A percentile compares a stretch with the other conserved stretches of the same genome.
Evolutionary conservation across 345 rosid species (phyloP).

Genomic region (Salix udensis): DNA sequence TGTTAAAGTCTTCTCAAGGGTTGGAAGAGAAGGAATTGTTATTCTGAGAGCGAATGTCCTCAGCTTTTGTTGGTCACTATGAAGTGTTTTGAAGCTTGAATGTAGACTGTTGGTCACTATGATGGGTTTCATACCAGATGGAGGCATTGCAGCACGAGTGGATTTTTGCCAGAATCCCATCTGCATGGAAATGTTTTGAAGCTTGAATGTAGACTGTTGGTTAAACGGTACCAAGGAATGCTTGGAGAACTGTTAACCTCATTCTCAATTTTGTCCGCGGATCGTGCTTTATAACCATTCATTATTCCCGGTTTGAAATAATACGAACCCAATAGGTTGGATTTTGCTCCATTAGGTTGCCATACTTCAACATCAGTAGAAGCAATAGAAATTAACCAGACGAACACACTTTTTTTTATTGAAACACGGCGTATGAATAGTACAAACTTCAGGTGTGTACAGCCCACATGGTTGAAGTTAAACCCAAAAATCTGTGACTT

Average conservation of each 20-base stretch:
- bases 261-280: not conserved
- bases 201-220: not conserved
- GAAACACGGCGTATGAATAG: not conserved
- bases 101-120: not conserved
- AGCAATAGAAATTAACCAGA: not conserved
- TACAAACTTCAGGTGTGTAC: not conserved
- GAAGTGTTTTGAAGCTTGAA: too few relatives aligned
- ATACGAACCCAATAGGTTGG: not conserved
- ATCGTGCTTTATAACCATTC: not conserved
- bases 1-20: not conserved
- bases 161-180: not conserved
- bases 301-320: not conserved
- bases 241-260: not conserved
- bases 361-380: not conserved
- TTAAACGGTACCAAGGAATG: not conserved
- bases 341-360: not conserved
- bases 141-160: not conserved
- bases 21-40: not conserved
- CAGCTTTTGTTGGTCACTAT: not conserved
- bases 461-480: constrained; percentile 5
- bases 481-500: not conserved
- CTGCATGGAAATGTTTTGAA: not conserved
- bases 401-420: constrained; percentile 1
- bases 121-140: not conserved
- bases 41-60: not conserved